Evolutionary conservation across 2,329 filamentous ascomycete species (phyloP).

Genomic region (Fusarium nodosum): DNA sequence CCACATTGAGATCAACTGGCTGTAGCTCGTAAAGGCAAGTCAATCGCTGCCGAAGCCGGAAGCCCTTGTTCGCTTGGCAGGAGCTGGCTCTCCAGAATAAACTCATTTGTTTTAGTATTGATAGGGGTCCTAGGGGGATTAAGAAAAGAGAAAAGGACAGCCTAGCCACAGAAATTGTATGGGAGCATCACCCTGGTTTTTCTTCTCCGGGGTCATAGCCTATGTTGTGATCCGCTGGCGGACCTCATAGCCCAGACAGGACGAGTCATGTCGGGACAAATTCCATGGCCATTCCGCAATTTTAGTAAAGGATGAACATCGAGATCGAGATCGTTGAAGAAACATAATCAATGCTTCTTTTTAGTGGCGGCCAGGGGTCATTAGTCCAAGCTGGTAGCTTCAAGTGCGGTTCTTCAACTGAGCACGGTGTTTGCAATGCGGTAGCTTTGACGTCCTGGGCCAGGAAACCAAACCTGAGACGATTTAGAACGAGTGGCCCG

Average conservation of each 20-base stretch:
- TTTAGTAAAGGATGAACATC: slow-evolving; percentile 10
- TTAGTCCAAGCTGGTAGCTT: slow-evolving; percentile 23
- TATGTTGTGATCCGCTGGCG: slow-evolving; percentile 17
- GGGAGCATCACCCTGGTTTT: neutral
- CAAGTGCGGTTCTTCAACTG: slow-evolving; percentile 8
- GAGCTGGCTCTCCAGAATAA: neutral
- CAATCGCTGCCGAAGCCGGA: neutral
- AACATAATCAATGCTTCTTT: slow-evolving; percentile 13
- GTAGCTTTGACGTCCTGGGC: slow-evolving; percentile 17
- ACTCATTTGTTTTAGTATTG: neutral
- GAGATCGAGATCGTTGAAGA: slow-evolving; percentile 28
- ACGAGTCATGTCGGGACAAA: slow-evolving; percentile 21
- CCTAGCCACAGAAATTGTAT: neutral
- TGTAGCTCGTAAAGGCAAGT: neutral
- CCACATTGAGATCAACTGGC: slow-evolving; percentile 1
- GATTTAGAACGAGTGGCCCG: slow-evolving; percentile 35
- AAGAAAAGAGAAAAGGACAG: neutral
- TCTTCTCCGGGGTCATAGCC: neutral
- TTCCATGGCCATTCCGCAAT: slow-evolving; percentile 25
- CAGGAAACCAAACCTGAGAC: slow-evolving; percentile 25
- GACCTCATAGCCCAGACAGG: slow-evolving; percentile 4
- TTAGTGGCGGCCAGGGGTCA: slow-evolving; percentile 15
- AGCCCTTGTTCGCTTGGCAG: slow-evolving; percentile 1
- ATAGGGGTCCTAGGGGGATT: neutral
- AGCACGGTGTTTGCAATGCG: slow-evolving; percentile 16